phyloP scores from a whole-genome alignment of 1,139 yeast genomes.

The Nakaseomyces kungkrabaensis region DNA sequence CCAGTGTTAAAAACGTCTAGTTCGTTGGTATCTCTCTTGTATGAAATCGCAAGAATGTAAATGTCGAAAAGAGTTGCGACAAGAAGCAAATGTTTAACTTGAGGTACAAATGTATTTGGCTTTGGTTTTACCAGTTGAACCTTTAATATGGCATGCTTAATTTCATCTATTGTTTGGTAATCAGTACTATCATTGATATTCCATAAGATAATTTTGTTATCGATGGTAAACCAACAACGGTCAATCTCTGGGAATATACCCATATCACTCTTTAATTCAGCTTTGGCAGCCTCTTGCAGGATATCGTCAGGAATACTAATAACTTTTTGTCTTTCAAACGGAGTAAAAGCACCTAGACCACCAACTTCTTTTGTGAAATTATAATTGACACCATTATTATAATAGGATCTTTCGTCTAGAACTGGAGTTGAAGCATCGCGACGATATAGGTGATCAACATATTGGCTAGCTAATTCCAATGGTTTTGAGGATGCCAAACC shows the following conservation, averaged over 20 bases:
- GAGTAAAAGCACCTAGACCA: constrained; percentile 45
- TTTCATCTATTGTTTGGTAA: constrained; percentile 73
- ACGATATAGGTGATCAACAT: constrained; percentile 31
- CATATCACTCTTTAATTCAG: constrained; percentile 62
- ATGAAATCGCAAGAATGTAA: constrained; percentile 65
- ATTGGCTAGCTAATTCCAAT: constrained; percentile 33
- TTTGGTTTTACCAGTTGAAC: constrained; percentile 75
- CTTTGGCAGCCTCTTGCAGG: constrained; percentile 57
- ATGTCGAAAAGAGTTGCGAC: constrained; percentile 76
- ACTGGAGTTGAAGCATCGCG: constrained; percentile 34
- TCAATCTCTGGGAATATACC: constrained; percentile 78
- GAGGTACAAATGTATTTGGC: constrained; percentile 66
- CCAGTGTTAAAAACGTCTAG: constrained; percentile 75
- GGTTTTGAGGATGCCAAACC: constrained; percentile 27
- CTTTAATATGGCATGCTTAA: constrained; percentile 65
- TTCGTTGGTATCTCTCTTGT: constrained; percentile 39
- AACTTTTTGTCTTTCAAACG: constrained; percentile 64
- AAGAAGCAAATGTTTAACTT: constrained; percentile 61
- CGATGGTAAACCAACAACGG: constrained; percentile 83
- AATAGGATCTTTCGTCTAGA: constrained; percentile 33
- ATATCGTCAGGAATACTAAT: constrained; percentile 75
- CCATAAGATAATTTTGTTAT: constrained; percentile 79
- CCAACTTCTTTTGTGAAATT: constrained; percentile 32
- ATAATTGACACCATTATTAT: constrained; percentile 35
- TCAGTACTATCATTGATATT: constrained; percentile 52